Percentiles rank a stretch among this genome's conserved stretches.
These are phyloP conservation scores for Recurvomyces mirabilis DNA, from an alignment of 495 filamentous ascomycete genomes.

Conservation along the genomic window DNA sequence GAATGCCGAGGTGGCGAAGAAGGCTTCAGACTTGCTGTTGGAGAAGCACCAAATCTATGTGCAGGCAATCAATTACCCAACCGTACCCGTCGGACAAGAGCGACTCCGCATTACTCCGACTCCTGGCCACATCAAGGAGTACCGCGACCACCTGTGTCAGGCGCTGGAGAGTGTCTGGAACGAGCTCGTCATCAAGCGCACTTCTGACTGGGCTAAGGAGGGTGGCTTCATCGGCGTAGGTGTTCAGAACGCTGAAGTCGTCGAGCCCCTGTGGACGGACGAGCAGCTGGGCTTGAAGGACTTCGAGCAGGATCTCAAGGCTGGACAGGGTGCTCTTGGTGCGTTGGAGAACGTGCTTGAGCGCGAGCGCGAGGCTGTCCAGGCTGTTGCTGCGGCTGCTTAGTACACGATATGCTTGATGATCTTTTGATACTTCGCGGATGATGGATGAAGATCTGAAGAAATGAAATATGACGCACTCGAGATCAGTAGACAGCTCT, in stretches of 20 bases:
- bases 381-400: conserved; percentile 34
- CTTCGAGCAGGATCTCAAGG: conserved; percentile 40
- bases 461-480: too few species aligned
- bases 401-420: conserved; percentile 16
- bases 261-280: conserved; percentile 72
- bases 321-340: conserved; percentile 28
- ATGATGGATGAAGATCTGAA: background rate
- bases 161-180: conserved; percentile 81
- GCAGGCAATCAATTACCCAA: conserved; percentile 98
- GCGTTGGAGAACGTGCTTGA: conserved; percentile 22
- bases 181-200: conserved; percentile 78
- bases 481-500: conserved; percentile 1
- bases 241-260: conserved; percentile 45
- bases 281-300: conserved; percentile 64
- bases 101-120: conserved; percentile 91
- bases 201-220: conserved; percentile 77
- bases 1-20: conserved; percentile 84
- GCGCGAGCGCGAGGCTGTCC: conserved; percentile 32
- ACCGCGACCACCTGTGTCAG: conserved; percentile 71
- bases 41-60: conserved; percentile 89
- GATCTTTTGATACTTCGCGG: background rate
- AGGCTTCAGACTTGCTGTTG: conserved; percentile 78
- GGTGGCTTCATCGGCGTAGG: conserved; percentile 94
- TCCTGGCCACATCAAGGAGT: conserved; percentile 74
- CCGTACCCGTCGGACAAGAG: conserved; percentile 91